Evolutionary conservation across 768 basidiomycete species (phyloP).

Genomic region (Boletellus sp.): DNA sequence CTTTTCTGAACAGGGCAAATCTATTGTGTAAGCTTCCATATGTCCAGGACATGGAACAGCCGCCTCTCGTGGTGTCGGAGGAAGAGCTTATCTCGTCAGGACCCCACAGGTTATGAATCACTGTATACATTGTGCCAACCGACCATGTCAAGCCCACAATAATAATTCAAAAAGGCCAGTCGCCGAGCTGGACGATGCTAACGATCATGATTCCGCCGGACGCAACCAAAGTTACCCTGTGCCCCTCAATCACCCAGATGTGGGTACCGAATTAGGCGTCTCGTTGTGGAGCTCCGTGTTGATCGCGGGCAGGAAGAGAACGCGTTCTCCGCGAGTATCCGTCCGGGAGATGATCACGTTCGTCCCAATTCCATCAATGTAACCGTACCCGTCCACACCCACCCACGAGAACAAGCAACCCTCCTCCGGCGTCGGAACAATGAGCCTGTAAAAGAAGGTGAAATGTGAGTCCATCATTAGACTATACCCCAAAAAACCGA

Average conservation of each 20-base stretch:
- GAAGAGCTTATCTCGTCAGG: too few relatives aligned
- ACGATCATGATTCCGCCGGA: too few relatives aligned
- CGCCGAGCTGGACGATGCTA: too few relatives aligned
- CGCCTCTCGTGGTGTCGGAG: too few relatives aligned
- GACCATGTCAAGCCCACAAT: too few relatives aligned
- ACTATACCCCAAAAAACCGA: not conserved
- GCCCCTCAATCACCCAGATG: slow-evolving; percentile 21
- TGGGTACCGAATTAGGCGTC: slow-evolving; percentile 19
- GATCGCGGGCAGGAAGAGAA: slow-evolving; percentile 15
- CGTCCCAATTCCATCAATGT: slow-evolving; percentile 21
- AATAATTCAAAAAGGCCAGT: too few relatives aligned
- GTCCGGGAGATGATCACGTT: slow-evolving; percentile 11
- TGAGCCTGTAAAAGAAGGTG: slow-evolving; percentile 9
- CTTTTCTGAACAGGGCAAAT: too few relatives aligned
- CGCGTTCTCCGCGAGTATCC: not conserved
- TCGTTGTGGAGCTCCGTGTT: slow-evolving; percentile 6
- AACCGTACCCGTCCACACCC: slow-evolving; percentile 22
- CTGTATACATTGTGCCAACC: too few relatives aligned
- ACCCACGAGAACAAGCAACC: slow-evolving; percentile 23
- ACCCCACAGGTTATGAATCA: too few relatives aligned
- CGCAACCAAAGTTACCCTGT: too few relatives aligned
- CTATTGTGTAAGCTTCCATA: too few relatives aligned
- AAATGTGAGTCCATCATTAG: not conserved
- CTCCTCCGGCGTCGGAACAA: slow-evolving; percentile 8
- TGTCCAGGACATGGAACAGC: too few relatives aligned